phyloP scores from a whole-genome alignment of 2,329 filamentous ascomycete genomes.

The Claviceps cyperi region DNA sequence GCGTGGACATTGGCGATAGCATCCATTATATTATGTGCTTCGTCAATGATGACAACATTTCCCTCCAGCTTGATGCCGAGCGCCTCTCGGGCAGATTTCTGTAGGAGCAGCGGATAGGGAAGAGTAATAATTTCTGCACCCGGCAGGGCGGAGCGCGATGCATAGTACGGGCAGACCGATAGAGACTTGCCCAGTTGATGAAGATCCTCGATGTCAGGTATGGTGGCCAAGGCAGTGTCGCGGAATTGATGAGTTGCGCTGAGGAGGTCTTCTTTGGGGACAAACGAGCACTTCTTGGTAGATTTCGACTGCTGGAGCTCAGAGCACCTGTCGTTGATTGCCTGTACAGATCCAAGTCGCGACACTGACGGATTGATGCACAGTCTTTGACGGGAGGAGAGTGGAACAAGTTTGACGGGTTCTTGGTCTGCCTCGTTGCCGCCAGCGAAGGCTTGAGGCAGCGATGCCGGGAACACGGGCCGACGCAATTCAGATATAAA shows the following conservation, averaged over 20 bases:
- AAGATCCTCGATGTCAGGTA: conserved; percentile 90
- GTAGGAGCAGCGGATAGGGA: conserved; percentile 80
- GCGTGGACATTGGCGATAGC: conserved; percentile 81
- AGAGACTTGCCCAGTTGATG: conserved; percentile 62
- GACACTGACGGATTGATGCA: conserved; percentile 82
- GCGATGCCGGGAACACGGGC: conserved; percentile 60
- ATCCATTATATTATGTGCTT: conserved; percentile 96
- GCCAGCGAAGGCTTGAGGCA: conserved; percentile 31
- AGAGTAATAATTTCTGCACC: conserved; percentile 81
- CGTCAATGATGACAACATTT: conserved; percentile 89
- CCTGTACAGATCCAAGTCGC: conserved; percentile 53
- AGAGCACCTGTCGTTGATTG: conserved; percentile 86
- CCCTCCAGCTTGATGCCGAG: conserved; percentile 73
- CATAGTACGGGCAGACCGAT: conserved; percentile 87
- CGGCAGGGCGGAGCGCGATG: conserved; percentile 71
- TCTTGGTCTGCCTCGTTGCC: conserved; percentile 14
- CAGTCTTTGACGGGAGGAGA: conserved; percentile 73
- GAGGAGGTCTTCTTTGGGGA: conserved; percentile 66
- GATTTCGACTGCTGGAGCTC: conserved; percentile 65
- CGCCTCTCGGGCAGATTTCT: conserved; percentile 75
- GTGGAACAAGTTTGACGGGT: conserved; percentile 60
- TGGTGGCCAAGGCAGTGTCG: conserved; percentile 66
- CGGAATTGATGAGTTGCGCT: conserved; percentile 64
- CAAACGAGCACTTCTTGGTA: conserved; percentile 52
- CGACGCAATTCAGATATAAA: conserved; percentile 72